A percentile compares a stretch with the other conserved stretches of the same genome.
phyloP scores from a whole-genome alignment of 192 early-diverging fungal species.

The Obelidium mucronatum region DNA sequence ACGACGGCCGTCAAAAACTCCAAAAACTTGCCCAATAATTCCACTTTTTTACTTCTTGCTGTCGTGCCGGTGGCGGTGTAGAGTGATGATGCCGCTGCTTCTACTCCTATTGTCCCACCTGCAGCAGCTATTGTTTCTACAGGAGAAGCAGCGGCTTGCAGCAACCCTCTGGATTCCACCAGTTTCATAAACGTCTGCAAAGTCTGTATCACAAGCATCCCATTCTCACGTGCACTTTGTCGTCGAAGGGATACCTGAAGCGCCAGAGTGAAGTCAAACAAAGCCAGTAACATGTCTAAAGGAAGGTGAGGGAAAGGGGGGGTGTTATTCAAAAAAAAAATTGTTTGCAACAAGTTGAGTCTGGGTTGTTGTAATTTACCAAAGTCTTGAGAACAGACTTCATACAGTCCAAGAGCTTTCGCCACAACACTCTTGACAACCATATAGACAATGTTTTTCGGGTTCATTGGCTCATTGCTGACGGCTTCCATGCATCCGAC shows the following conservation, averaged over 20 bases:
- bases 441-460: slow-evolving; percentile 28
- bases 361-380: too few relatives aligned
- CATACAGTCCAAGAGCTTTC: slow-evolving; percentile 5
- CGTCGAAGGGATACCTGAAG: slow-evolving; percentile 24
- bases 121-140: not conserved
- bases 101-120: not conserved
- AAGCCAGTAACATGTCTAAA: slow-evolving; percentile 31
- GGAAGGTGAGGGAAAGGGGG: too few relatives aligned
- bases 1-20: slow-evolving; percentile 22
- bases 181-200: slow-evolving; percentile 34
- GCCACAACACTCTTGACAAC: slow-evolving; percentile 6
- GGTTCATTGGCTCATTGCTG: slow-evolving; percentile 1
- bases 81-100: too few relatives aligned
- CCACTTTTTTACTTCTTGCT: not conserved
- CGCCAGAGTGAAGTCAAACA: slow-evolving; percentile 36
- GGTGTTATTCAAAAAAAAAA: too few relatives aligned
- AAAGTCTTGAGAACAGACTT: slow-evolving; percentile 26
- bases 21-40: slow-evolving; percentile 36
- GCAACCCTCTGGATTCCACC: slow-evolving; percentile 17
- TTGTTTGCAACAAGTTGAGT: too few relatives aligned
- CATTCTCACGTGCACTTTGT: slow-evolving; percentile 31
- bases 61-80: too few relatives aligned
- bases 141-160: not conserved
- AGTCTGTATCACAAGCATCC: slow-evolving; percentile 25
- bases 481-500: slow-evolving; percentile 10